Evolutionary conservation across 2,329 filamentous ascomycete genomes (phyloP), one percentile per base, ranked within the genome.

Genomic region (Epichloe amarillans): DNA sequence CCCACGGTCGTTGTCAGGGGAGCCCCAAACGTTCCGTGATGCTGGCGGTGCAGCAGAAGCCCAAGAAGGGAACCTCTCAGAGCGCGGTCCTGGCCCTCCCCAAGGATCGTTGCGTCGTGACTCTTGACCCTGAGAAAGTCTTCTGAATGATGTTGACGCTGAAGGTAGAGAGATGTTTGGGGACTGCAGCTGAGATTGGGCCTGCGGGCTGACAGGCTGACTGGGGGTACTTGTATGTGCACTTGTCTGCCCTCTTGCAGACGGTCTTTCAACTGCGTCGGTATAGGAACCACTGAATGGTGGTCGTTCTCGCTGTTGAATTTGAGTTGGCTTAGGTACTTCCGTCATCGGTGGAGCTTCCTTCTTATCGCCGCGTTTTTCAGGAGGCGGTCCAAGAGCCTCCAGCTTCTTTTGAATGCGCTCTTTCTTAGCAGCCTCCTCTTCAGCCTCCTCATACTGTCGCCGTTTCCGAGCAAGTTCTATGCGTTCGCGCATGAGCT

Each of bases 321-420:
- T 68, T 4, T 66, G 62, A 14, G 60, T 61, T 6, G 66, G 61
- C 17, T 59, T 62, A 8, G 55, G 44, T 14, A 55, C 69, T 39
- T 79, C 76, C 33, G 72, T 64, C 12, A 69, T 64, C 21, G 70
- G 61, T 6, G 63, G 6, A 8, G 47, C 54, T 10, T 75, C 72
- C 59, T 79, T 80, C 61, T 79, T 80, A 4, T 70, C 67, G 47
- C 73, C 76, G 61, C 77, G 79, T 53, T 74, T 74, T 56, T 83
- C 80, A 3, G 80, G 79, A 3, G 77, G 71, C 15, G 82, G 80
- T 0, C 83, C 84, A 61, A 90, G 69, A 8, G 80, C 79, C 58
- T 84, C 84, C 45, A 90, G 68, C 64, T 87, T 88, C 61, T 83
- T 75, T 46, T 81, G 77, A 54, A 90, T 81, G 23, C 86, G 78